phyloP scores from a whole-genome alignment of 2,329 filamentous ascomycete genomes.

The Lasiodiplodia citricola region DNA sequence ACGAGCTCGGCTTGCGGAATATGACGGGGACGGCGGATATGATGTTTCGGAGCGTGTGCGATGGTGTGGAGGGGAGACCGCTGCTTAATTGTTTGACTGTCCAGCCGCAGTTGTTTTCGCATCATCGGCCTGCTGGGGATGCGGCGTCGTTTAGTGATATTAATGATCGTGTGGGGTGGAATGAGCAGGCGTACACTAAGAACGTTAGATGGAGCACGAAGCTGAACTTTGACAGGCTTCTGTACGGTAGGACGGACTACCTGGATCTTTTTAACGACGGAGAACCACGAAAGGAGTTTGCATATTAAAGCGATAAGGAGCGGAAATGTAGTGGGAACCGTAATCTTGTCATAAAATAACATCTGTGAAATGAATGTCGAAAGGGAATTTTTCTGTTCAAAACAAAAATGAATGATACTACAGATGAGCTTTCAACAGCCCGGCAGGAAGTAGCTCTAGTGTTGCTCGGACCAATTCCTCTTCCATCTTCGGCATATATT shows the following conservation, averaged over 20 bases:
- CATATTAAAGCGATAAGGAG: no score
- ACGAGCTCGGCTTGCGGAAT: constrained; percentile 35
- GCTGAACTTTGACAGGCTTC: constrained; percentile 33
- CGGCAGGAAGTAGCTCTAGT: no score
- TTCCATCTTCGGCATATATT: no score
- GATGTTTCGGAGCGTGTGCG: constrained; percentile 39
- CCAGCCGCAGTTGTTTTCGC: constrained; percentile 35
- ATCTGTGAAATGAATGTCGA: no score
- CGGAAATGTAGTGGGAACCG: fast-evolving
- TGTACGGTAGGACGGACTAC: constrained; percentile 30
- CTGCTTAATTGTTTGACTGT: constrained; percentile 35
- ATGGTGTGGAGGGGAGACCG: constrained; percentile 30
- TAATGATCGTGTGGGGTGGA: constrained; percentile 29
- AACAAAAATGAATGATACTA: no score
- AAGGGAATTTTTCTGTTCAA: no score
- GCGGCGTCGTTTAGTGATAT: constrained; percentile 32
- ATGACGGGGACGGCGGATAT: constrained; percentile 40
- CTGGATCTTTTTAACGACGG: constrained; percentile 18
- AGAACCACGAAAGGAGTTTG: background rate
- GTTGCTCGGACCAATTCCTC: no score
- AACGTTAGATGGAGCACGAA: constrained; percentile 36
- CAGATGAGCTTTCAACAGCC: no score
- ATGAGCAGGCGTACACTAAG: constrained; percentile 29
- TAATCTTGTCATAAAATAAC: no score
- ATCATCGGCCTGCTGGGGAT: constrained; percentile 30